phyloP scores from a whole-genome alignment of 345 rosid genomes.

The Citrus hindsii region DNA sequence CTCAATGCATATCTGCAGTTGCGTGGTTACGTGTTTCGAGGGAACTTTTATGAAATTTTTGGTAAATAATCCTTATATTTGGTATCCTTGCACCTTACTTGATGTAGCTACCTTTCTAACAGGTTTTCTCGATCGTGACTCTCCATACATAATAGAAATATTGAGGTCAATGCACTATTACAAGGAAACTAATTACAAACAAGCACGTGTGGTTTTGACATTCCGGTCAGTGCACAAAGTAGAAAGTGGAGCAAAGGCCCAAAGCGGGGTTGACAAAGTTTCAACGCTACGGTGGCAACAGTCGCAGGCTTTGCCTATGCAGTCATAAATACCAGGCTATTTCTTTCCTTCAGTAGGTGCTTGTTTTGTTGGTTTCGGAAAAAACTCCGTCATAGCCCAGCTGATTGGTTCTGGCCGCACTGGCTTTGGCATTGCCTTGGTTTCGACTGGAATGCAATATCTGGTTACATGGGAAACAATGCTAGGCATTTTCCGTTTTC shows the following conservation, averaged over 20 bases:
- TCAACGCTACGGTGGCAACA: not conserved
- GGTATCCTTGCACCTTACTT: constrained; percentile 27
- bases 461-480: not conserved
- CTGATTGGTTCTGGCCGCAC: not conserved
- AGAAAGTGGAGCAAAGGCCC: not conserved
- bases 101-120: constrained; percentile 26
- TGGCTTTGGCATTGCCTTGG: constrained; percentile 9
- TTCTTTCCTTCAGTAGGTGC: constrained; percentile 18
- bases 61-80: constrained; percentile 27
- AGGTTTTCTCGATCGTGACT: not conserved
- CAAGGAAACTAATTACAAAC: too few species aligned
- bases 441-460: constrained; percentile 1
- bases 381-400: not conserved
- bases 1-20: constrained; percentile 3
- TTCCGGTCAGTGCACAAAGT: too few species aligned
- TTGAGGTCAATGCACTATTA: too few species aligned
- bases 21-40: constrained; percentile 33
- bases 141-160: too few species aligned
- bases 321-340: constrained; percentile 14
- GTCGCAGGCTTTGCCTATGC: constrained; percentile 26
- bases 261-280: constrained; percentile 15
- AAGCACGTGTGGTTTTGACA: too few species aligned
- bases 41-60: constrained; percentile 21
- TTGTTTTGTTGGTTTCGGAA: constrained; percentile 9
- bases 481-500: constrained; percentile 22